A percentile compares a stretch with the other conserved stretches of the same genome.
These are phyloP conservation scores for Fomitopsis pinicola DNA, from an alignment of 1,284 basidiomycete species.

Conservation along the genomic window DNA sequence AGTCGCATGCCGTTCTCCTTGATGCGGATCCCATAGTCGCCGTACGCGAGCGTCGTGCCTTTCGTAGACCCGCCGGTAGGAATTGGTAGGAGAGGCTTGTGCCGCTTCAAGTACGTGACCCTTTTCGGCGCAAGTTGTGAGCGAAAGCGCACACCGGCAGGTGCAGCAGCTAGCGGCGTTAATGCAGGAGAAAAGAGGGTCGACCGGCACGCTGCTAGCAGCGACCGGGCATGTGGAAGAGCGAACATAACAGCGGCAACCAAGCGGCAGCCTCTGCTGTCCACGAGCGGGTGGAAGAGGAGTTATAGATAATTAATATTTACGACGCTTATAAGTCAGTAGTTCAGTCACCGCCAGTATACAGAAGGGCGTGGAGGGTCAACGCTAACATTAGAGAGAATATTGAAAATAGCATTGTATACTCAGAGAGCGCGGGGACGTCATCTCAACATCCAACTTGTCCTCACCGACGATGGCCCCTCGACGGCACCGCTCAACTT, in stretches of 20 bases:
- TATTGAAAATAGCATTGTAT: too few relatives aligned
- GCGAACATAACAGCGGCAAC: conserved; percentile 23
- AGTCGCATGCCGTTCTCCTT: conserved; percentile 80
- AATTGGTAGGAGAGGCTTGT: conserved; percentile 84
- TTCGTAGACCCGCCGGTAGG: conserved; percentile 88
- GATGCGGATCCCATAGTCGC: conserved; percentile 89
- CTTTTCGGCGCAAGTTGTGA: conserved; percentile 77
- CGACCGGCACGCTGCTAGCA: conserved; percentile 25
- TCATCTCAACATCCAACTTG: too few relatives aligned
- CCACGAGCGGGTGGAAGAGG: too few relatives aligned
- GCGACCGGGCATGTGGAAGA: conserved; percentile 26
- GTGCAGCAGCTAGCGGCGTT: conserved; percentile 5
- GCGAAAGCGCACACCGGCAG: conserved; percentile 29
- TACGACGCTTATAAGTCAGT: too few relatives aligned
- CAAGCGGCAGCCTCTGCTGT: neutral
- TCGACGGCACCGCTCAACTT: conserved; percentile 24
- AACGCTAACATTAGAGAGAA: too few relatives aligned
- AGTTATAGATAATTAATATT: too few relatives aligned
- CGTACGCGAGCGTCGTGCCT: conserved; percentile 90
- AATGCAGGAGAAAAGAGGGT: conserved; percentile 11
- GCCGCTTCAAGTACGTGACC: conserved; percentile 80
- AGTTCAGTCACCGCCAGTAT: too few relatives aligned
- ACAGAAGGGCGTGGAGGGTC: too few relatives aligned
- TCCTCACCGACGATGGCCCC: conserved; percentile 18
- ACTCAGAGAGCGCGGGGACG: too few relatives aligned